phyloP scores from a whole-genome alignment of 768 basidiomycete species.

The Kwoniella dendrophila region DNA sequence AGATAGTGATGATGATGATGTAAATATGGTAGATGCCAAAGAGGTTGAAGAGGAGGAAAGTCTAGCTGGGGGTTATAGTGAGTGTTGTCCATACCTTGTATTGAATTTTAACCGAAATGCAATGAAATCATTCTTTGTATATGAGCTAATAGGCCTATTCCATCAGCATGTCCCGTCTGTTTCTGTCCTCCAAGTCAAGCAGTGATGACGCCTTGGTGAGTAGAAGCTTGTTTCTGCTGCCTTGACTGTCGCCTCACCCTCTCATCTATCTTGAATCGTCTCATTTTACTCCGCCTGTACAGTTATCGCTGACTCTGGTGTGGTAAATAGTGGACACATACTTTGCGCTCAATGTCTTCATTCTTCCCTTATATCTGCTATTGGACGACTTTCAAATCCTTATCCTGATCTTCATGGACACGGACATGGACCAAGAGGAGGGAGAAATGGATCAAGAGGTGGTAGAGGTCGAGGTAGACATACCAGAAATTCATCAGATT shows the following conservation, averaged over 20 bases:
- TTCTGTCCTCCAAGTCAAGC: slow-evolving; percentile 35
- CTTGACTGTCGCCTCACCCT: no score
- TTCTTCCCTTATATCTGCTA: slow-evolving; percentile 36
- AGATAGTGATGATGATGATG: background rate
- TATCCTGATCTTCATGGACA: slow-evolving; percentile 20
- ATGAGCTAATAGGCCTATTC: background rate
- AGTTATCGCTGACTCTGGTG: background rate
- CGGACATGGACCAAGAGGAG: slow-evolving; percentile 12
- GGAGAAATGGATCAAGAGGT: background rate
- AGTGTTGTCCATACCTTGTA: background rate
- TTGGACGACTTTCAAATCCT: slow-evolving; percentile 38
- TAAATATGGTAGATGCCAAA: slow-evolving; percentile 8
- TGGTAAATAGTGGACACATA: slow-evolving; percentile 39
- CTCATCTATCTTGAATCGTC: background rate
- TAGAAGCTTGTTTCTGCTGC: no score
- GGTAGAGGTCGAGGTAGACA: slow-evolving; percentile 19
- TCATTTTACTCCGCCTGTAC: background rate
- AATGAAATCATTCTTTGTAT: background rate
- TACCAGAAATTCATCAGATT: background rate
- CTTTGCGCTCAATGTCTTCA: slow-evolving; percentile 45
- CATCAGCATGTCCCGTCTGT: slow-evolving; percentile 45
- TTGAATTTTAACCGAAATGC: background rate
- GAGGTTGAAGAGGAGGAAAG: slow-evolving; percentile 14
- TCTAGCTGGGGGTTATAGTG: slow-evolving; percentile 22
- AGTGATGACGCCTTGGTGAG: slow-evolving; percentile 44